Conservation (phyloP, 2,329 filamentous ascomycete genomes). For the Scolecobasidium constrictum region DNA sequence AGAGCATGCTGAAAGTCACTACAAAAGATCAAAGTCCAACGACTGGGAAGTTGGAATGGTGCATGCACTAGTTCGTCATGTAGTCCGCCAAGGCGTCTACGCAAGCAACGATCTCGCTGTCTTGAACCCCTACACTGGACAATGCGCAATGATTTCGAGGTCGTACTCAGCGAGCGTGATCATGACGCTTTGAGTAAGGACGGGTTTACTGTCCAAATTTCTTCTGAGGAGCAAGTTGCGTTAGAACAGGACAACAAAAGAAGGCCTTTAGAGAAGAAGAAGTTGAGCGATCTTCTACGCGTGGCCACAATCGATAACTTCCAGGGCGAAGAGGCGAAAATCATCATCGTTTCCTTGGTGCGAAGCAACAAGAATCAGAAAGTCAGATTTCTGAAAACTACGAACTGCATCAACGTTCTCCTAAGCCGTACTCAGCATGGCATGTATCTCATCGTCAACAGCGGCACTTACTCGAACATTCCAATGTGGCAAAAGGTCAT, state of each 20-base stretch:
- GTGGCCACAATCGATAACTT: conserved; percentile 65
- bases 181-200: conserved; percentile 15
- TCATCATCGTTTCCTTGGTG: conserved; percentile 60
- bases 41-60: conserved; percentile 54
- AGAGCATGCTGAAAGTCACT: conserved; percentile 14
- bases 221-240: conserved; percentile 10
- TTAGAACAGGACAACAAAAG: too few relatives aligned
- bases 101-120: conserved; percentile 53
- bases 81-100: conserved; percentile 55
- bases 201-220: too few relatives aligned
- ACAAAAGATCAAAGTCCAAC: conserved; percentile 41
- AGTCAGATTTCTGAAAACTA: conserved; percentile 54
- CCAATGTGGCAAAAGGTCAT: too few relatives aligned
- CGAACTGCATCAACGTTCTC: conserved; percentile 60
- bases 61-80: conserved; percentile 49
- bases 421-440: conserved; percentile 57
- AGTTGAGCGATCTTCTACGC: conserved; percentile 38
- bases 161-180: conserved; percentile 56
- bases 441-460: conserved; percentile 61
- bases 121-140: conserved; percentile 54
- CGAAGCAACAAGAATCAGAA: conserved; percentile 51
- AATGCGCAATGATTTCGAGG: conserved; percentile 42
- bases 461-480: too few relatives aligned
- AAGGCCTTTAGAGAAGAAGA: conserved; percentile 30
- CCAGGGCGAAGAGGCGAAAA: conserved; percentile 64